Evolutionary conservation across 192 early-diverging fungal genomes (phyloP).

Genomic region (Phycomyces blakesleeanus): DNA sequence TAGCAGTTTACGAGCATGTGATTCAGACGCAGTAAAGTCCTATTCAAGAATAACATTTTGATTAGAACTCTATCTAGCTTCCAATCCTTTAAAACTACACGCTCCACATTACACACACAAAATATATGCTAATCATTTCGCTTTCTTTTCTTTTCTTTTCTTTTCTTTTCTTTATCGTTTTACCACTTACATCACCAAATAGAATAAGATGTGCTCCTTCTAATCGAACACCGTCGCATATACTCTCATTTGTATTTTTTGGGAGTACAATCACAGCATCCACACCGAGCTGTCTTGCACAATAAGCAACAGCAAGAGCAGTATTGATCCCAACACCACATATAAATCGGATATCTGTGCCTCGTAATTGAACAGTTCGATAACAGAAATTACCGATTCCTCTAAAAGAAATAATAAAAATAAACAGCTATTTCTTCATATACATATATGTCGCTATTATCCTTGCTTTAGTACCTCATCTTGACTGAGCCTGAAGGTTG

Average conservation of each 20-base stretch:
- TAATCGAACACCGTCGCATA: constrained; percentile 53
- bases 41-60: neutral
- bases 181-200: constrained; percentile 42
- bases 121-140: no score
- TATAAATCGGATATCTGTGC: constrained; percentile 47
- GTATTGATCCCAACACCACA: constrained; percentile 63
- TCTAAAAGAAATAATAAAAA: no score
- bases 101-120: no score
- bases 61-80: neutral
- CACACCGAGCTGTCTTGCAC: constrained; percentile 56
- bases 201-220: constrained; percentile 56
- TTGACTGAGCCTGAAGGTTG: constrained; percentile 78
- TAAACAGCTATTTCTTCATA: no score
- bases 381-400: constrained; percentile 62
- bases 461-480: constrained; percentile 43
- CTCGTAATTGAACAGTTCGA: constrained; percentile 44
- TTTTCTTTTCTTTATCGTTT: no score
- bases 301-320: constrained; percentile 62
- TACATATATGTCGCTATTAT: neutral
- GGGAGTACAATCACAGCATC: constrained; percentile 59
- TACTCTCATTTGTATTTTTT: constrained; percentile 36
- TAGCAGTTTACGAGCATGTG: constrained; percentile 38
- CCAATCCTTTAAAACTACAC: neutral
- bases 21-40: constrained; percentile 46
- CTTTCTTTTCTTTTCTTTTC: no score